Conservation (phyloP, 371 early-diverging fungal genomes). For the Mortierella sp. region DNA sequence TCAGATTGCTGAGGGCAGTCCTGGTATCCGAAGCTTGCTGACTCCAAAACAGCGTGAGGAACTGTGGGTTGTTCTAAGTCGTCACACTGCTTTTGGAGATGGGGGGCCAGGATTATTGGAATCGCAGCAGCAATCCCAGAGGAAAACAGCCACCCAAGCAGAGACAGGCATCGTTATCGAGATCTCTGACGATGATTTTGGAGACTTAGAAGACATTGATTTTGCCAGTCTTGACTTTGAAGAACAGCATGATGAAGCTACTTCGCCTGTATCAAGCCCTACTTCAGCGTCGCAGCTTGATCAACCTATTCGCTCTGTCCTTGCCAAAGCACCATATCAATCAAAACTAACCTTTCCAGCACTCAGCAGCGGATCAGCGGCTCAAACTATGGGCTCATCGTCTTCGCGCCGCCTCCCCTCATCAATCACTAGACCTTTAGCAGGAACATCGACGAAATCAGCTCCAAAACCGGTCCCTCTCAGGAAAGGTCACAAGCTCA, state of each 20-base stretch:
- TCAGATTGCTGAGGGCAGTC: constrained; percentile 25
- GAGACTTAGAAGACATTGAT: constrained; percentile 57
- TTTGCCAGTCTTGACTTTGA: constrained; percentile 35
- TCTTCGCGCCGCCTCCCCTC: constrained; percentile 27
- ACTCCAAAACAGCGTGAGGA: constrained; percentile 32
- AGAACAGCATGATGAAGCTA: constrained; percentile 34
- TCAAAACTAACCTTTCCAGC: constrained; percentile 30
- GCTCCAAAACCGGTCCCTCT: constrained; percentile 14
- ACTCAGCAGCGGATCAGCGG: constrained; percentile 1
- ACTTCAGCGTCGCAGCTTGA: neutral
- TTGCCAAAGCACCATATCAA: constrained; percentile 10
- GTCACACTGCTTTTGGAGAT: constrained; percentile 24
- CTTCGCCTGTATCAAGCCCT: neutral
- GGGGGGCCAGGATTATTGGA: neutral
- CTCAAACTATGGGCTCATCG: constrained; percentile 22
- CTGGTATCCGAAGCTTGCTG: constrained; percentile 25
- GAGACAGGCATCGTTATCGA: constrained; percentile 11
- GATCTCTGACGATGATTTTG: constrained; percentile 56
- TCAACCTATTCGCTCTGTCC: neutral
- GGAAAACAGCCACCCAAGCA: neutral
- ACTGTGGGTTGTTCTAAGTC: constrained; percentile 36
- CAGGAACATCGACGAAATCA: constrained; percentile 16
- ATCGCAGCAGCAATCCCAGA: neutral
- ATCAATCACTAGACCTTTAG: constrained; percentile 16
- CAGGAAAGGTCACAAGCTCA: constrained; percentile 39